Percentiles rank a stretch among this genome's conserved stretches.
Evolutionary conservation across 2,329 filamentous ascomycete genomes (phyloP).

Genomic region (Cercospora sp.): DNA sequence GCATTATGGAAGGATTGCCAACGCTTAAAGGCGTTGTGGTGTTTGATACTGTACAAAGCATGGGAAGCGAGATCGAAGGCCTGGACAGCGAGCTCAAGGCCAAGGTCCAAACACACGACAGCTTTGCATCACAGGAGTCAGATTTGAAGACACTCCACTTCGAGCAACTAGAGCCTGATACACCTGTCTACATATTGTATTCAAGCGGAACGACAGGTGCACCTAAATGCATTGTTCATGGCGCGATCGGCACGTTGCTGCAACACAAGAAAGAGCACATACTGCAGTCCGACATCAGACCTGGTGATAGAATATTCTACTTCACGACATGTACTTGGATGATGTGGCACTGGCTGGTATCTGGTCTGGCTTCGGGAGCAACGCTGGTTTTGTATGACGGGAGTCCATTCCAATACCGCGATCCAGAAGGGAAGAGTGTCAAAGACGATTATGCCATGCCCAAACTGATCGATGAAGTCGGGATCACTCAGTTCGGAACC

Average conservation of each 20-base stretch:
- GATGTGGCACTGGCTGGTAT: constrained; percentile 99
- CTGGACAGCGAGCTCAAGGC: constrained; percentile 16
- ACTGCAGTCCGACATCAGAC: constrained; percentile 77
- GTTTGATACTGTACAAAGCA: constrained; percentile 62
- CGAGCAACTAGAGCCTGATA: constrained; percentile 75
- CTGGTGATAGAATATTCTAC: constrained; percentile 77
- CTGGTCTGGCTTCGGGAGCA: constrained; percentile 76
- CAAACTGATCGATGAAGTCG: constrained; percentile 73
- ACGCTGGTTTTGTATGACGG: constrained; percentile 89
- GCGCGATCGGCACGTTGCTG: constrained; percentile 81
- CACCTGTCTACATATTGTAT: constrained; percentile 92
- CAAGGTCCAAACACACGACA: constrained; percentile 29
- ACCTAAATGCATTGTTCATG: constrained; percentile 94
- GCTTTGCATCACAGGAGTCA: constrained; percentile 44
- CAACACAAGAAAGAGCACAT: constrained; percentile 98
- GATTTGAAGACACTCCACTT: constrained; percentile 52
- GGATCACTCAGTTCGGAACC: constrained; percentile 91
- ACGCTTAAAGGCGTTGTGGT: constrained; percentile 71
- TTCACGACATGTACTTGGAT: constrained; percentile 97
- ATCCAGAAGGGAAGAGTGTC: constrained; percentile 46
- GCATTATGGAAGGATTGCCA: constrained; percentile 68
- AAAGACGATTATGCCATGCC: constrained; percentile 80
- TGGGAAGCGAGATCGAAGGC: constrained; percentile 40
- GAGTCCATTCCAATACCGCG: constrained; percentile 71
- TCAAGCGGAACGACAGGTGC: constrained; percentile 84